Evolutionary conservation across 2,329 filamentous ascomycete species (phyloP), one percentile per base, ranked within the genome.

Genomic region (Claviceps quebecensis): DNA sequence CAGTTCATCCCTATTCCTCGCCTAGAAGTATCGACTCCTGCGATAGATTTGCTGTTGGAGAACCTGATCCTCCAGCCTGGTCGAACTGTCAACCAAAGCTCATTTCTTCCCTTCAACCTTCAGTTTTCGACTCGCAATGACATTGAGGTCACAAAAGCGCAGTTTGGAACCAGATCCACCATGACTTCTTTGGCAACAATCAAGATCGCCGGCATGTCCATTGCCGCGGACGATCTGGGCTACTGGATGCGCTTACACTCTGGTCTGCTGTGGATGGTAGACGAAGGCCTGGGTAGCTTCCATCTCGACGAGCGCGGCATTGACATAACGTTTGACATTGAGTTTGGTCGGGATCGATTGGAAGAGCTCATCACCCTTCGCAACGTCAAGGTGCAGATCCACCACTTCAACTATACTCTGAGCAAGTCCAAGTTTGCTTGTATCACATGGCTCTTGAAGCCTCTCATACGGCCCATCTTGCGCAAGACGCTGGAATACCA

Each of bases 11-110:
- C 91, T 0, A 93, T 97, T 49, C 90, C 90, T 0, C 83, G 91
- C 4, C 68, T 96, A n/a, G 91, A 96, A 65, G 73, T 96, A 5
- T 85, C 87, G 0, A 85, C 84, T 3, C 90, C 89, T 0, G 81
- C 86, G 37, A 74, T 95, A 51, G 90, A 96, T 59, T 76, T 97
- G 5, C 71, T 97, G 1, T 71, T 97, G 2, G 91, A 97, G 63
- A 96, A 95, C 56, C 73, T 97, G 36, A 85, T 97, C 54, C 75
- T 97, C 36, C 87, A 96, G 62, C 91, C 91, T 0, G 91, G 91
- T 6, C 75, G 75, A 52, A 94, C 88, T 0, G 75, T 95, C 59
- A 91, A 95, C 64, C 72, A 84, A 55, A 87, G 85, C 3, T 95
- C 90, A 0, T 97, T 97, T 72, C 74, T 97, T 1, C 91, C 91